A percentile compares a stretch with the other conserved stretches of the same genome.
These are phyloP conservation scores for Ophiostoma ips DNA, from an alignment of 2,329 filamentous ascomycete genomes.

Conservation along the genomic window DNA sequence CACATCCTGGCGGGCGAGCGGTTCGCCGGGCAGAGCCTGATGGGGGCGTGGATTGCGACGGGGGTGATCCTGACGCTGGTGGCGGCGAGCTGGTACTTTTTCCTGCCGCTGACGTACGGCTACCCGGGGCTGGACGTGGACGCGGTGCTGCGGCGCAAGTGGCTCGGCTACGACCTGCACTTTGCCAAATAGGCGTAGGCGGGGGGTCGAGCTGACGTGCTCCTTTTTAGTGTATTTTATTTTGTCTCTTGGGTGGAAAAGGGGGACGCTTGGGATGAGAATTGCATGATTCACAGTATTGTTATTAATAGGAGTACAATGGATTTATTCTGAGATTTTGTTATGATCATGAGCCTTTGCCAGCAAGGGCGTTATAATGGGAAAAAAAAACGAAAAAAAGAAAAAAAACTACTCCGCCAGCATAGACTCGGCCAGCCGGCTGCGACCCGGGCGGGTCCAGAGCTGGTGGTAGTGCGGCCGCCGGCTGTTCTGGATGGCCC, in stretches of 20 bases:
- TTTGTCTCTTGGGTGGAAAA: background rate
- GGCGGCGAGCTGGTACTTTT: constrained; percentile 77
- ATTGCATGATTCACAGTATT: background rate
- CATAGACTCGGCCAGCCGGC: constrained; percentile 1
- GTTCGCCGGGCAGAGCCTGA: constrained; percentile 62
- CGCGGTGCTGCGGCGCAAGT: constrained; percentile 73
- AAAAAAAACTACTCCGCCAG: background rate
- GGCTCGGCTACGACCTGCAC: constrained; percentile 93
- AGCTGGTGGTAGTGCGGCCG: constrained; percentile 3
- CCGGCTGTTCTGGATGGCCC: background rate
- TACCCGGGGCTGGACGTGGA: constrained; percentile 74
- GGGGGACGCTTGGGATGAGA: background rate
- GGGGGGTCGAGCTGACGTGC: no score
- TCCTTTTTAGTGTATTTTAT: background rate
- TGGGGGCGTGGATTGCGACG: constrained; percentile 66
- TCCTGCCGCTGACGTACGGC: constrained; percentile 88
- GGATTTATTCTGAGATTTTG: background rate
- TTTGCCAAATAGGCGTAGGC: constrained; percentile 68
- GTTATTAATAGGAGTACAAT: background rate
- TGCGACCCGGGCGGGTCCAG: constrained; percentile 5
- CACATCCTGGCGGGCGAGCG: constrained; percentile 71
- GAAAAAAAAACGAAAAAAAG: background rate
- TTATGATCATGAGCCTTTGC: background rate
- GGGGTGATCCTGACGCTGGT: constrained; percentile 53
- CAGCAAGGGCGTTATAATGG: background rate